phyloP scores from a whole-genome alignment of 768 basidiomycete genomes.

The Xerocomus spinulosus region DNA sequence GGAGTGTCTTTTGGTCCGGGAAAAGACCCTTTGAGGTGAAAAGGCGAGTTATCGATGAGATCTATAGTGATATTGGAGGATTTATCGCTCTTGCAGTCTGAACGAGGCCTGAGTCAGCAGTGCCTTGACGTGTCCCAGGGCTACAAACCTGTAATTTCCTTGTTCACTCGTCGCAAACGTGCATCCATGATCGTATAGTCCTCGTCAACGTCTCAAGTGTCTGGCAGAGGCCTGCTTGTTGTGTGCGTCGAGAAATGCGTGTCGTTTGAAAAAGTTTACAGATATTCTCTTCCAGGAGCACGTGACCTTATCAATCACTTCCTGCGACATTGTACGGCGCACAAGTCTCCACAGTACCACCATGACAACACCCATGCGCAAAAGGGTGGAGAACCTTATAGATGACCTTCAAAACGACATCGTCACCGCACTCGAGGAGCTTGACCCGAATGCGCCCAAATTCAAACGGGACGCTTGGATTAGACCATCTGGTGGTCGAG shows the following conservation, averaged over 20 bases:
- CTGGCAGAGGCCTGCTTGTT: neutral
- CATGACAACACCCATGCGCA: conserved; percentile 53
- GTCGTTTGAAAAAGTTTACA: neutral
- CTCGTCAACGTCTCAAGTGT: neutral
- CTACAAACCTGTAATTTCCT: conserved; percentile 79
- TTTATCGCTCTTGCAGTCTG: conserved; percentile 96
- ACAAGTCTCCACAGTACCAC: too few species aligned
- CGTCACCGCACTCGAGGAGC: conserved; percentile 66
- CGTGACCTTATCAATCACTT: conserved; percentile 29
- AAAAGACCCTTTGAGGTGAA: conserved; percentile 89
- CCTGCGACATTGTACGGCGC: too few species aligned
- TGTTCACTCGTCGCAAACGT: conserved; percentile 83
- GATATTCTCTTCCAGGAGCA: conserved; percentile 1
- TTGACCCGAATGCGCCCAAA: conserved; percentile 64
- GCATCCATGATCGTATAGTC: conserved; percentile 63
- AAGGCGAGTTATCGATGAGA: conserved; percentile 83
- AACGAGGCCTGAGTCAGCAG: conserved; percentile 8
- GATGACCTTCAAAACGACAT: conserved; percentile 74
- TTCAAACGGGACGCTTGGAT: conserved; percentile 84
- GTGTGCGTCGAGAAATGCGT: neutral
- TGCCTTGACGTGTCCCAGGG: neutral
- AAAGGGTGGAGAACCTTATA: conserved; percentile 74
- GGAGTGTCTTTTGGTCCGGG: conserved; percentile 90
- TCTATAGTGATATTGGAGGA: conserved; percentile 82
- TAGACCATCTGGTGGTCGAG: conserved; percentile 63